Base-by-base conservation (phyloP, 768 basidiomycete genomes). In the Serendipita sp. region DNA sequence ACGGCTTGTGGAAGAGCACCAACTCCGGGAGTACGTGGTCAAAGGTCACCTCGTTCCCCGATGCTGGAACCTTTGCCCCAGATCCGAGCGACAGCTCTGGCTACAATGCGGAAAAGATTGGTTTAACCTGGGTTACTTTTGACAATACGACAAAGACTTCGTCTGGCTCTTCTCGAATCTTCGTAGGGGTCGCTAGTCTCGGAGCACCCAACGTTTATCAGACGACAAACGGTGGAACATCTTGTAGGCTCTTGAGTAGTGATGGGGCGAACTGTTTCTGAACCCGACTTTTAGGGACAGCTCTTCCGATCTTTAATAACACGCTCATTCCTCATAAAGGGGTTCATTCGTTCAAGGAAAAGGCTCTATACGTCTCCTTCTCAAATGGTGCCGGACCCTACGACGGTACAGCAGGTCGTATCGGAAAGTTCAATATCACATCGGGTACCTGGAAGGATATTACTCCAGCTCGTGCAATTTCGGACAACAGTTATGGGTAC, bases 1-100 rank as follows among this genome's bases (percentile, higher is more conserved):
- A 85, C 60, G 85, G 85, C 3, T 75, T 86, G 16, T 85, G 81
- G 80, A 85, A 84, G 70, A 84, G 83, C 3, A 82, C 81, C 0
- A 74, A 85, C 68, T 82, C 74, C 64, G 85, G 83, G 3, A 73
- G 69, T 0, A 80, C 80, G 1, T 85, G 85, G 85, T 72, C 77
- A 4, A 76, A 85, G 65, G 81, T 85, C n/a, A 76, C 80, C 3
- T 75, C 74, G 66, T 82, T 86, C 70, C 80, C 84, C 0, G 81
- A 77, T 69, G 78, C 77, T 63, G 85, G 84, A 82, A 69, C 48
- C 73, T 73, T 10, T 41, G 56, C 74, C 81, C 0, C 79, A 5
- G 83, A 84, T 66, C 74, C 77, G 10, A 76, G 68, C 54, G 45
- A 32, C 60, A 47, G 44, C 13, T 46, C 35, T 16, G 75, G 73